Base-by-base conservation (phyloP, 768 basidiomycete genomes). In the Lentinula sp. region DNA sequence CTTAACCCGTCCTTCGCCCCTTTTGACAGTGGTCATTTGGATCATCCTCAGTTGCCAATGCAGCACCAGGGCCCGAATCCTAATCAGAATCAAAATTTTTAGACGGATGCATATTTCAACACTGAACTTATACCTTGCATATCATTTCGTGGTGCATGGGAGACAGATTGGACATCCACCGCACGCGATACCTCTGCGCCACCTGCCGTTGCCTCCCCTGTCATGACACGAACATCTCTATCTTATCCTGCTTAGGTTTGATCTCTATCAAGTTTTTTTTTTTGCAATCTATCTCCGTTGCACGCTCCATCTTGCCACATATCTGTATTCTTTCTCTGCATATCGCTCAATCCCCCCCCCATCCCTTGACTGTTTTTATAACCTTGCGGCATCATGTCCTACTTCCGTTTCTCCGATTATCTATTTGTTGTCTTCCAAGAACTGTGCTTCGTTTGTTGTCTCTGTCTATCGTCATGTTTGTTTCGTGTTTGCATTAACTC, bases 11-110 rank as follows among this genome's bases (percentile, higher is more conserved):
- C 57, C 4, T 59, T 59, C 55, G 34, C 57, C 15, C 57, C 57
- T 32, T 59, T 59, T 5, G 57, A 59, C 37, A 21, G 7, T n/a
- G 18, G 21, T 3, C 57, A 59, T 39, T 16, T 59, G 9, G 57
- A 59, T 9, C 57, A 59, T 48, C 57, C 57, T 16, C 57, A 59
- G 57, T 11, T 59, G 46, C 57, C 46, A 16, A 48, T 50, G 43
- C 57, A 46, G 32, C 40, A 56, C 52, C 52, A 54, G 4, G 40
- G 54, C 5, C 57, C 43, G 32, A 59, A 59, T 49, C 42, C 57
- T 10, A 59, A 49, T 23, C 57, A 59, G 42, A 59, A 59, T 21
- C 57, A 59, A 32, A 59, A 59, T 50, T 49, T 59, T 45, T 59
- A 59, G 46, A 59, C 46, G 57, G 40, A 56, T 43, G 21, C 31